Conservation (phyloP, 164 flowering plant species). For the Stephania yunnanensis region DNA sequence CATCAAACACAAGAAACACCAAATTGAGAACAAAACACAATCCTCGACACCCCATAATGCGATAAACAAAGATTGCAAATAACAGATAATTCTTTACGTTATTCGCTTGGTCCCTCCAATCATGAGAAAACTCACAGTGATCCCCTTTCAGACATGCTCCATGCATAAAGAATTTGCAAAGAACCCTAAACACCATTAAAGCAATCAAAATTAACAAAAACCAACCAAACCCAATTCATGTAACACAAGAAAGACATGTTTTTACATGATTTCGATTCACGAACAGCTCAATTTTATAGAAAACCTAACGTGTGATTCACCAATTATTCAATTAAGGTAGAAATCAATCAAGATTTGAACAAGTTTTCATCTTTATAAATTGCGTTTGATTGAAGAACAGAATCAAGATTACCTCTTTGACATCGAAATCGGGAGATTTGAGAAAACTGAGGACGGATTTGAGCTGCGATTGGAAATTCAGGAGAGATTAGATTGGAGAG, state of each 20-base stretch:
- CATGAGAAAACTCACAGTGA: constrained; percentile 86
- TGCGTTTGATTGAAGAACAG: background rate
- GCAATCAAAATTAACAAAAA: background rate
- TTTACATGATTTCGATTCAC: background rate
- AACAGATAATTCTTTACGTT: constrained; percentile 38
- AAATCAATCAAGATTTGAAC: constrained; percentile 1
- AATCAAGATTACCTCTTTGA: constrained; percentile 25
- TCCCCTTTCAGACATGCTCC: constrained; percentile 97
- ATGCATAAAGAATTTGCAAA: constrained; percentile 84
- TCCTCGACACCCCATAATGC: background rate
- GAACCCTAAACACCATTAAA: constrained; percentile 41
- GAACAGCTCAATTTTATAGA: background rate
- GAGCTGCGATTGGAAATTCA: background rate
- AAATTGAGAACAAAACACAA: background rate
- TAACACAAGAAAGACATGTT: background rate
- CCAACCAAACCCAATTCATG: background rate
- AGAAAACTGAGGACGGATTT: background rate
- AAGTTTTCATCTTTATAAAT: background rate
- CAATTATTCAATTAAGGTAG: background rate
- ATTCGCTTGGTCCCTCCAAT: constrained; percentile 71
- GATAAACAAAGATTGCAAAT: background rate
- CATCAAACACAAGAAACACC: constrained; percentile 5
- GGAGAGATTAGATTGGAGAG: background rate
- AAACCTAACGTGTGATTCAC: background rate
- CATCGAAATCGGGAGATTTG: constrained; percentile 17